Percentiles rank a stretch among this genome's conserved stretches.
Conservation (phyloP, 2,329 filamentous ascomycete species). For the Ascochyta rabiei region DNA sequence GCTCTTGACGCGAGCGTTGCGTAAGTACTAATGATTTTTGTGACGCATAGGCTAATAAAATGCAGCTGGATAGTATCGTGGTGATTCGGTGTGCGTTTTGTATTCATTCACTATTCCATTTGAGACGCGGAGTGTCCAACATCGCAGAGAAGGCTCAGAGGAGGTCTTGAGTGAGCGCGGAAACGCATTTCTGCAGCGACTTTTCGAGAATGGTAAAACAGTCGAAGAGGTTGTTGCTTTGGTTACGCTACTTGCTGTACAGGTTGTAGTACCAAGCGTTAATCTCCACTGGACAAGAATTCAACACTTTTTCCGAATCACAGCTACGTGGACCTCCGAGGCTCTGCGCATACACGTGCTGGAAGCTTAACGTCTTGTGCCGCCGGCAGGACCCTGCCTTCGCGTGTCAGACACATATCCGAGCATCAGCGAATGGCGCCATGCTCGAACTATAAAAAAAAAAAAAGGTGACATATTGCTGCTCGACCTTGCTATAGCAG, state of each 20-base stretch:
- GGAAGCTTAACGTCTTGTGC: background rate
- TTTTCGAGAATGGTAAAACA: no score
- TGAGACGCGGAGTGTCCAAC: no score
- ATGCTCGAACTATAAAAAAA: constrained; percentile 1
- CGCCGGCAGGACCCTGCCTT: background rate
- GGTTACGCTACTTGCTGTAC: background rate
- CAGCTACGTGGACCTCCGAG: background rate
- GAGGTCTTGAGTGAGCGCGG: no score
- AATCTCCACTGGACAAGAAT: background rate
- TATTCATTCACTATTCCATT: no score
- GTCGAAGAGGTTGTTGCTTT: no score
- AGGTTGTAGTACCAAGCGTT: background rate
- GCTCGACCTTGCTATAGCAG: constrained; percentile 14
- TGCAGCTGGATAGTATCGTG: no score
- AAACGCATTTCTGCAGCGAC: no score
- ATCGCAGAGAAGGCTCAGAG: no score
- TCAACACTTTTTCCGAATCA: background rate
- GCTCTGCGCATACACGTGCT: background rate
- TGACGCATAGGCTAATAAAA: no score
- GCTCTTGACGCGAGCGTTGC: no score
- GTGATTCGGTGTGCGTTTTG: no score
- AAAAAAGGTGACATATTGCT: constrained; percentile 10
- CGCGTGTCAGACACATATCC: constrained; percentile 4
- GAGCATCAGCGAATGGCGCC: constrained; percentile 5
- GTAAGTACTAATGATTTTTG: no score